These are phyloP conservation scores for Porcisia deanei DNA, from an alignment of 208 protist species.

Conservation along the genomic window DNA sequence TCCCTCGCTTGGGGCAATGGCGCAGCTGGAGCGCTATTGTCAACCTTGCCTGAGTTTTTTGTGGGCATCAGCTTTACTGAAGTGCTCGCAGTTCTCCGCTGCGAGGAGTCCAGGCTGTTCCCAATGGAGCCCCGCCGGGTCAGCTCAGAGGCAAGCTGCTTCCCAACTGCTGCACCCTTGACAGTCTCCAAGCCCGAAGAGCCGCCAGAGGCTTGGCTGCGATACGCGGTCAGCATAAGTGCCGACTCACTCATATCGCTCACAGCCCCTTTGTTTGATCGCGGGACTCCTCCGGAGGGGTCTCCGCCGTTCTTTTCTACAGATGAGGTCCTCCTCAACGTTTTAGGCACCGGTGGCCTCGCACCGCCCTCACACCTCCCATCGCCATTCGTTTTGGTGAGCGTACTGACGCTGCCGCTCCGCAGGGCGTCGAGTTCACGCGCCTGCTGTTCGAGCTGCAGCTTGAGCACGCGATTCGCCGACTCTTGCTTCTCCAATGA, in stretches of 20 bases:
- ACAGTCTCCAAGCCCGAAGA: neutral
- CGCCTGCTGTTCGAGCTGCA: slow-evolving; percentile 54
- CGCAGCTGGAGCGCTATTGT: slow-evolving; percentile 1
- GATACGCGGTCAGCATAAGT: neutral
- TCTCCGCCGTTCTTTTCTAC: slow-evolving; percentile 3
- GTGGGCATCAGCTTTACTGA: neutral
- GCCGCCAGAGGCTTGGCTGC: neutral
- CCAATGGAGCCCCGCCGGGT: neutral
- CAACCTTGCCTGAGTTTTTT: slow-evolving; percentile 9
- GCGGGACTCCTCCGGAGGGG: slow-evolving; percentile 1
- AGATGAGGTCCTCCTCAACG: neutral
- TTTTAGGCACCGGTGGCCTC: neutral
- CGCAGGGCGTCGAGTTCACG: slow-evolving; percentile 49
- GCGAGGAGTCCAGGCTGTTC: neutral
- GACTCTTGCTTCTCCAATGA: slow-evolving; percentile 54
- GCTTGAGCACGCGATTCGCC: slow-evolving; percentile 50
- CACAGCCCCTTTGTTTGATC: neutral
- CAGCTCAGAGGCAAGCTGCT: neutral
- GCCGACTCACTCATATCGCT: neutral
- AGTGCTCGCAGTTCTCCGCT: neutral
- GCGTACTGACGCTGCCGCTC: neutral
- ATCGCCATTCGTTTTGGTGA: neutral
- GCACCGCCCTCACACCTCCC: neutral
- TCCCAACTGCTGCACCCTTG: neutral
- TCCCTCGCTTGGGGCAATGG: slow-evolving; percentile 27